phyloP scores from a whole-genome alignment of 345 rosid genomes.

The Conringia planisiliqua region DNA sequence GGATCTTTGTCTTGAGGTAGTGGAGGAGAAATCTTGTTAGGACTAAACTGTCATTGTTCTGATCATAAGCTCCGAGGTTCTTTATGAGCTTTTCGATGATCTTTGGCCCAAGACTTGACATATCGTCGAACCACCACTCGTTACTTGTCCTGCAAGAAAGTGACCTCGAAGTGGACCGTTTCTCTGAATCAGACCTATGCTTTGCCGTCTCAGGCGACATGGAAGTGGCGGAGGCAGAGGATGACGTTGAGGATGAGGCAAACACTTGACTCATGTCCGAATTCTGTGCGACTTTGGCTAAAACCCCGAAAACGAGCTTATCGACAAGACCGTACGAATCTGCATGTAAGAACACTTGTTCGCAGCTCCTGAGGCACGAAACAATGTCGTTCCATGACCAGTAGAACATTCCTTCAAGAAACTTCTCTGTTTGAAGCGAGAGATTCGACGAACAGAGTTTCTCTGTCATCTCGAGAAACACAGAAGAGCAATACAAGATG shows the following conservation, averaged over 20 bases:
- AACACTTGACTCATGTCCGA: constrained; percentile 40
- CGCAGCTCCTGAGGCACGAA: constrained; percentile 53
- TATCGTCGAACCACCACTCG: constrained; percentile 79
- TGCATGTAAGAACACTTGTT: constrained; percentile 47
- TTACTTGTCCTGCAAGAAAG: constrained; percentile 36
- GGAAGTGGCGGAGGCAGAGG: constrained; percentile 35
- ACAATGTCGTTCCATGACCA: constrained; percentile 69
- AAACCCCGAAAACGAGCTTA: constrained; percentile 48
- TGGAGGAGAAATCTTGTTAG: constrained; percentile 73
- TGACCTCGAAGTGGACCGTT: constrained; percentile 42
- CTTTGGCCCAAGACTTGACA: constrained; percentile 46
- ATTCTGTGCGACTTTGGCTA: constrained; percentile 58
- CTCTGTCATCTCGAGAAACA: constrained; percentile 67
- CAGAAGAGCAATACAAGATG: constrained; percentile 54
- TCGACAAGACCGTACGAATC: constrained; percentile 54
- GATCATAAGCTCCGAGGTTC: constrained; percentile 47
- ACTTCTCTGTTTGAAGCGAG: constrained; percentile 47
- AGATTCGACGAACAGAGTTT: constrained; percentile 49
- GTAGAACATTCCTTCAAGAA: constrained; percentile 52
- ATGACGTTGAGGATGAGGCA: constrained; percentile 47
- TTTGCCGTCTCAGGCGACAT: constrained; percentile 44
- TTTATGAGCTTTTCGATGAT: constrained; percentile 46
- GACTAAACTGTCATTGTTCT: constrained; percentile 47
- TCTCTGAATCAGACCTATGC: constrained; percentile 30
- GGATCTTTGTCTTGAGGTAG: constrained; percentile 51